Conservation (phyloP, 2,329 filamentous ascomycete genomes). For the Onygenales sp. region DNA sequence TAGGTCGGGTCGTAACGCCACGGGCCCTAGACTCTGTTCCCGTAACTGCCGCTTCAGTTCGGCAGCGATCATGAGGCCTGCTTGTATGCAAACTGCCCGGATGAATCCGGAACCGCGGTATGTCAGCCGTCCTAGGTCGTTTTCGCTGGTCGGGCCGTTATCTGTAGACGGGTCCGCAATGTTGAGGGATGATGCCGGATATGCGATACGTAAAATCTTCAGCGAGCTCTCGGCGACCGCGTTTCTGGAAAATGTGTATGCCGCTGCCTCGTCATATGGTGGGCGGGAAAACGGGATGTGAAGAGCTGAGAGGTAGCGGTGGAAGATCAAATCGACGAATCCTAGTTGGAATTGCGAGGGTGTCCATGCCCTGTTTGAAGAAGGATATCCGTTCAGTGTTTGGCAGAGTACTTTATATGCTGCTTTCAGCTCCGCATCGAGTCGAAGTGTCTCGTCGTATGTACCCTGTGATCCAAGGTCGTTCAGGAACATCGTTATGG, state of each 20-base stretch:
- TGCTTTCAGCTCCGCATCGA: conserved; percentile 37
- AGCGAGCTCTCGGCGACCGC: conserved; percentile 40
- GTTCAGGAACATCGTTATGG: conserved; percentile 39
- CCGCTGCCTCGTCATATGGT: conserved; percentile 11
- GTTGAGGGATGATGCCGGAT: conserved; percentile 16
- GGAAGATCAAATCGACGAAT: conserved; percentile 19
- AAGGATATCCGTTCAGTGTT: conserved; percentile 13
- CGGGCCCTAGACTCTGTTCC: conserved; percentile 18
- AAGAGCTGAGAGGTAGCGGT: conserved; percentile 19
- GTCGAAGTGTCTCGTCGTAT: conserved; percentile 40
- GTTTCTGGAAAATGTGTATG: conserved; percentile 41
- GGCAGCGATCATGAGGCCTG: conserved; percentile 14
- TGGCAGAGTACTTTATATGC: conserved; percentile 35
- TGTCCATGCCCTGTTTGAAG: neutral
- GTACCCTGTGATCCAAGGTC: conserved; percentile 34
- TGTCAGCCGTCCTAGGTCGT: conserved; percentile 32
- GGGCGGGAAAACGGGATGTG: conserved; percentile 21
- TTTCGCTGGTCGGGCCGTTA: conserved; percentile 3
- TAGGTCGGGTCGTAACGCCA: conserved; percentile 18
- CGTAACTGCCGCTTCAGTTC: conserved; percentile 21
- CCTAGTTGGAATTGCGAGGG: conserved; percentile 13
- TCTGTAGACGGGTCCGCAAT: neutral
- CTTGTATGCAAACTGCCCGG: conserved; percentile 13
- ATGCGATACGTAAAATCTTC: conserved; percentile 37
- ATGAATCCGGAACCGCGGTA: conserved; percentile 26